phyloP scores from a whole-genome alignment of 179 eudicot genomes.

The Actinidia chinensis region DNA sequence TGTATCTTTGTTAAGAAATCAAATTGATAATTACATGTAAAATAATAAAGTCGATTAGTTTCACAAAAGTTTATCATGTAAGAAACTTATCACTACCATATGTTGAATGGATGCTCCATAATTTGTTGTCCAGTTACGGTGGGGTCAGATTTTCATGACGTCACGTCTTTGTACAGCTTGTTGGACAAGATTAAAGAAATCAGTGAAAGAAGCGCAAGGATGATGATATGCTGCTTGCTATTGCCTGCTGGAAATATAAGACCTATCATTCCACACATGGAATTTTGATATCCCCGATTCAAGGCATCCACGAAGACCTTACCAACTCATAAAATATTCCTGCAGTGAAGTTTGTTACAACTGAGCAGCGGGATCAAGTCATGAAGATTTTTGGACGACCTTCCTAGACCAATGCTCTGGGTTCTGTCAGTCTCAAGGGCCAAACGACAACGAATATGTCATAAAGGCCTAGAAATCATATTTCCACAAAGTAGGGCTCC shows the following conservation, averaged over 20 bases:
- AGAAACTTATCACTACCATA: neutral
- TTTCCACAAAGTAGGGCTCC: constrained; percentile 26
- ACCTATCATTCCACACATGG: constrained; percentile 54
- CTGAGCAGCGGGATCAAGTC: constrained; percentile 70
- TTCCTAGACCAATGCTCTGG: constrained; percentile 70
- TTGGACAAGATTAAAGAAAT: constrained; percentile 76
- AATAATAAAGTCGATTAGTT: neutral
- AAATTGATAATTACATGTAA: neutral
- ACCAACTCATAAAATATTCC: constrained; percentile 66
- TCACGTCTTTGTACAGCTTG: constrained; percentile 40
- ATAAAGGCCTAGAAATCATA: constrained; percentile 35
- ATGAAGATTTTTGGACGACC: constrained; percentile 76
- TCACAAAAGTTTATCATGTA: neutral
- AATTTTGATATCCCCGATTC: constrained; percentile 59
- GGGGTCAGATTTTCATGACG: neutral
- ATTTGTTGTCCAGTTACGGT: neutral
- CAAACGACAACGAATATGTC: constrained; percentile 44
- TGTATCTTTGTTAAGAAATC: neutral
- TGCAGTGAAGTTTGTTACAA: constrained; percentile 69
- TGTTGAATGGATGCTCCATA: neutral
- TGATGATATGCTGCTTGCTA: constrained; percentile 63
- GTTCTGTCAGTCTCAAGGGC: constrained; percentile 39
- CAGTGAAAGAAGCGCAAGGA: constrained; percentile 57
- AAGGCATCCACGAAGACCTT: constrained; percentile 77
- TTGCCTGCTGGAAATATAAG: constrained; percentile 74